Evolutionary conservation across 768 basidiomycete species (phyloP).

Genomic region (Hydnomerulius pinastri): DNA sequence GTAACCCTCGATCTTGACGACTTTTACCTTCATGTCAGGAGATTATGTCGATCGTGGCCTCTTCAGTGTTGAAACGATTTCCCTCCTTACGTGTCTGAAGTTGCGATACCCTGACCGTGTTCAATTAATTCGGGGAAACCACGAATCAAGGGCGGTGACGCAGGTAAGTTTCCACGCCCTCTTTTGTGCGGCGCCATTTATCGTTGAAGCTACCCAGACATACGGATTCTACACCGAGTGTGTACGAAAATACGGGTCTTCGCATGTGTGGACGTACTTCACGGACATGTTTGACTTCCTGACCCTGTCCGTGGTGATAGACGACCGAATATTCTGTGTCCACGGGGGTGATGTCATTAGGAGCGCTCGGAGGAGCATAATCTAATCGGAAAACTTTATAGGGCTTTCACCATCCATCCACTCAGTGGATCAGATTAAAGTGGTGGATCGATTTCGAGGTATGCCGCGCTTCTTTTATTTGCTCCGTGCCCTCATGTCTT

Average conservation of each 20-base stretch:
- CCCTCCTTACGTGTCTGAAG: constrained; percentile 94
- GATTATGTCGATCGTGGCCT: constrained; percentile 98
- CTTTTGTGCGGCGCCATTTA: not conserved
- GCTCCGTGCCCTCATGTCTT: constrained; percentile 24
- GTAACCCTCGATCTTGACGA: not conserved
- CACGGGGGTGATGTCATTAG: constrained; percentile 75
- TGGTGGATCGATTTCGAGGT: constrained; percentile 98
- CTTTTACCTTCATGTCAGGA: constrained; percentile 47
- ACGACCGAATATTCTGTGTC: constrained; percentile 98
- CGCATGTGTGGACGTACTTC: constrained; percentile 98
- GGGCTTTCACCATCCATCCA: constrained; percentile 98
- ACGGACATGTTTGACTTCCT: constrained; percentile 99
- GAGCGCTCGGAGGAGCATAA: not conserved
- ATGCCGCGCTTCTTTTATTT: constrained; percentile 21
- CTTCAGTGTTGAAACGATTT: constrained; percentile 98
- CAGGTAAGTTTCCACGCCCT: constrained; percentile 62
- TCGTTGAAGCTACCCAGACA: constrained; percentile 56
- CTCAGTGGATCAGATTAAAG: constrained; percentile 99
- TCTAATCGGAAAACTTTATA: constrained; percentile 32
- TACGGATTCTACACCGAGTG: constrained; percentile 99
- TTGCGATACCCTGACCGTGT: constrained; percentile 95
- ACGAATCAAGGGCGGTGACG: constrained; percentile 96
- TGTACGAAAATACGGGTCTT: constrained; percentile 93
- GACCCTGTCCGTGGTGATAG: constrained; percentile 96
- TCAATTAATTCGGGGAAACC: constrained; percentile 96